A percentile compares a stretch with the other conserved stretches of the same genome.
Evolutionary conservation across 2,329 filamentous ascomycete species (phyloP).

Genomic region (Fusarium nematophilum): DNA sequence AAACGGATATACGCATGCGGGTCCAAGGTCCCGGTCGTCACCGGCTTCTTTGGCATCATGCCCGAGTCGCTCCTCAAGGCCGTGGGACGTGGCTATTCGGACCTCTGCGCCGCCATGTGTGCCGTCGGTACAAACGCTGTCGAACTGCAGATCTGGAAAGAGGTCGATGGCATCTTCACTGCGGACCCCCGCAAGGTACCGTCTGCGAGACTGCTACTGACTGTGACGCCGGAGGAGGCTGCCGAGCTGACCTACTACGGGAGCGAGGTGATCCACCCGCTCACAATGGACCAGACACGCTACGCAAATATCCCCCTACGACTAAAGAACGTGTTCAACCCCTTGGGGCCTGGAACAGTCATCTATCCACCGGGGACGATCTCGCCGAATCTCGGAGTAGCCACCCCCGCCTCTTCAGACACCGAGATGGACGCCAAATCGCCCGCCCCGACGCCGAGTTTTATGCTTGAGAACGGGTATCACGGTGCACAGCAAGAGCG

Average conservation of each 20-base stretch:
- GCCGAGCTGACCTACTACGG: conserved; percentile 13
- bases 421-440: no score
- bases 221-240: conserved; percentile 11
- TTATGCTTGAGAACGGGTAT: no score
- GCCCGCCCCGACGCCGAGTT: no score
- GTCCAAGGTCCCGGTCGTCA: not conserved
- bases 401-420: no score
- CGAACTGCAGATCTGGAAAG: conserved; percentile 21
- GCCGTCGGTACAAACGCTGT: conserved; percentile 4
- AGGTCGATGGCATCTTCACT: conserved; percentile 19
- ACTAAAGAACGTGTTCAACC: conserved; percentile 6
- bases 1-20: not conserved
- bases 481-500: no score
- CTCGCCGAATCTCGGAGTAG: no score
- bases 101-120: conserved; percentile 18
- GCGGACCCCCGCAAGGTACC: conserved; percentile 13
- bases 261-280: conserved; percentile 11
- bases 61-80: conserved; percentile 1
- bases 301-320: not conserved
- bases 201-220: conserved; percentile 6
- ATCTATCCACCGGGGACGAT: no score
- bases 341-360: not conserved
- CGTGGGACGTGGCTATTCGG: conserved; percentile 14
- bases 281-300: not conserved
- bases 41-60: conserved; percentile 20